Evolutionary conservation across 2,329 filamentous ascomycete genomes (phyloP).

Genomic region (Ramularia collo-cygni): DNA sequence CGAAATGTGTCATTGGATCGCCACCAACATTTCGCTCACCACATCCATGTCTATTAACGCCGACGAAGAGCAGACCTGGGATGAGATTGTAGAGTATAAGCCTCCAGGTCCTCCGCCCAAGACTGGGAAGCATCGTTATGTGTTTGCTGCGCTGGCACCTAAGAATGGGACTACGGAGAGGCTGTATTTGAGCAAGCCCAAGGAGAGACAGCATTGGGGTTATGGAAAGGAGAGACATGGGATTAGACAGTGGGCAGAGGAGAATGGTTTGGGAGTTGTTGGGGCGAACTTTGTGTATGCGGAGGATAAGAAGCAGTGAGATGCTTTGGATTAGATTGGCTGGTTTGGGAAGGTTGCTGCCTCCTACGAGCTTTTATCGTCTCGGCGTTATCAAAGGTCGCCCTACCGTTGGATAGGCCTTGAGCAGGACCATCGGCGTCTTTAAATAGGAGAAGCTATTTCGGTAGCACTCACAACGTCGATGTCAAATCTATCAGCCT

Average conservation of each 20-base stretch:
- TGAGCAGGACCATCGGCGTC: too few relatives aligned
- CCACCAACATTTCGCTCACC: constrained; percentile 30
- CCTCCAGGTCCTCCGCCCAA: constrained; percentile 49
- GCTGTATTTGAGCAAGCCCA: constrained; percentile 40
- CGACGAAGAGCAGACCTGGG: constrained; percentile 9
- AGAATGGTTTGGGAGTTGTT: constrained; percentile 43
- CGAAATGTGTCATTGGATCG: constrained; percentile 54
- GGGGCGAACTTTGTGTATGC: constrained; percentile 44
- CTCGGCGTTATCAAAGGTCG: too few relatives aligned
- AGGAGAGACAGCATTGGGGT: constrained; percentile 50
- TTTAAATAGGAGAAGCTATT: too few relatives aligned
- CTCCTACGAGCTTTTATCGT: too few relatives aligned
- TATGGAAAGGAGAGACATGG: constrained; percentile 45
- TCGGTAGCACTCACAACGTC: too few relatives aligned
- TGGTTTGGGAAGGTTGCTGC: too few relatives aligned
- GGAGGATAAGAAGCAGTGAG: constrained; percentile 43
- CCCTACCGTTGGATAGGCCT: too few relatives aligned
- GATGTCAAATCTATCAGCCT: too few relatives aligned
- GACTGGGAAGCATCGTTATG: constrained; percentile 53
- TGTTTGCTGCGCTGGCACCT: constrained; percentile 46
- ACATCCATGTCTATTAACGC: constrained; percentile 1
- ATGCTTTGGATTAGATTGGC: neutral
- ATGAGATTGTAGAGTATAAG: constrained; percentile 45
- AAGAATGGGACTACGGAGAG: constrained; percentile 38
- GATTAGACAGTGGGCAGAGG: constrained; percentile 44